phyloP scores from a whole-genome alignment of 306 rosid genomes.

The Cicer judaicum region DNA sequence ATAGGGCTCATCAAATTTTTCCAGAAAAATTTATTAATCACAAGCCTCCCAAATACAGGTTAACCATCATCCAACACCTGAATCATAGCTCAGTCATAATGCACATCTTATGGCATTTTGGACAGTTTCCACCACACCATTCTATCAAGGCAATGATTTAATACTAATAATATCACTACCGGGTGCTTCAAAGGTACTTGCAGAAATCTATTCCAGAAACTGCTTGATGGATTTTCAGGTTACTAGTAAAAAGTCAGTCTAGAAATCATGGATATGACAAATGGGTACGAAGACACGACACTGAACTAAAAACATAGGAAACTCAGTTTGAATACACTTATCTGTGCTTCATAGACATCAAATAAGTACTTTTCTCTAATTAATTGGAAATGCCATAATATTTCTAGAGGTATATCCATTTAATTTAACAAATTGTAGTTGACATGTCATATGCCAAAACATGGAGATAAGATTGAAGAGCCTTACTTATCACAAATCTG shows the following conservation, averaged over 20 bases:
- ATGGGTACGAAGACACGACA: neutral
- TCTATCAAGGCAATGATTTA: neutral
- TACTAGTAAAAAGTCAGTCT: constrained; percentile 7
- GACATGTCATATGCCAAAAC: neutral
- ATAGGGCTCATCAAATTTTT: neutral
- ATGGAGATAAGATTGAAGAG: constrained; percentile 37
- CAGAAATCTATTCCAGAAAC: constrained; percentile 6
- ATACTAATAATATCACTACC: neutral
- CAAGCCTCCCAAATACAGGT: neutral
- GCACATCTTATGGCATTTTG: neutral
- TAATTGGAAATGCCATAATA: neutral
- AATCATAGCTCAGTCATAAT: neutral
- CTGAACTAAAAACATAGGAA: neutral
- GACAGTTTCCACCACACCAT: neutral
- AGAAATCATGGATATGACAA: constrained; percentile 27
- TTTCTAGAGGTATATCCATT: neutral
- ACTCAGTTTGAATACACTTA: neutral
- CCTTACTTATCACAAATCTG: constrained; percentile 92
- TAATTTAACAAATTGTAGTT: neutral
- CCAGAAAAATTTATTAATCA: neutral
- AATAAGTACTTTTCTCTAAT: constrained; percentile 10
- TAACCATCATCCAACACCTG: neutral
- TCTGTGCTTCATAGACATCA: constrained; percentile 11
- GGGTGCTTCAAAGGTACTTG: constrained; percentile 15
- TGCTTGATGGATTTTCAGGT: constrained; percentile 10